Base-by-base conservation (phyloP, 2,329 filamentous ascomycete genomes). In the Aureobasidium sp. region DNA sequence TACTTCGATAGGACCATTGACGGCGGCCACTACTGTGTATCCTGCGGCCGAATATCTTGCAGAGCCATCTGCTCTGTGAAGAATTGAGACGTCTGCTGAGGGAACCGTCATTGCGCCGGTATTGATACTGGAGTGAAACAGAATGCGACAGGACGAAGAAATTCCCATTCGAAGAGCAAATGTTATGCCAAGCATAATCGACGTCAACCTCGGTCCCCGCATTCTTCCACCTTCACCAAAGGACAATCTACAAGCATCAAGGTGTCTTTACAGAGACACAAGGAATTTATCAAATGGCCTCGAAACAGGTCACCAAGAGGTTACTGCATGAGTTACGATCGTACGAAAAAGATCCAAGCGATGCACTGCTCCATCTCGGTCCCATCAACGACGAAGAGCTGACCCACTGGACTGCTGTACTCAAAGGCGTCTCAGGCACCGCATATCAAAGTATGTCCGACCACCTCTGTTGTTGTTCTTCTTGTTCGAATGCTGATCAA, bases 1-100 rank as follows among this genome's bases (percentile, higher is more conserved):
- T 17, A 93, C 90, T 78, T 99, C 94, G 67, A 97, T 85, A 17
- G 94, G 94, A 0, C 93, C 94, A 75, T 96, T 97, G 67, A 96
- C 91, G 15, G 90, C 87, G 62, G 88, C 89, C 60, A 95, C 84
- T 66, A 97, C 83, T 48, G 87, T 87, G 75, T 91, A 96, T 53
- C 91, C 89, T 62, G 84, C 81, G 68, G 87, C 82, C 2, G 88
- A 85, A 73, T 90, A 91, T 10, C 85, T 87, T 12, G 89, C 89
- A 52, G 91, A 95, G 65, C 90, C 90, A 72, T 95, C 90, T 29
- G 89, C 83, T 65, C 87, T 87, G 64, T 84, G 80, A 2, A 95
- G 80, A 63, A 76, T 73, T 41, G 62, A 64, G 12, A 66, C 26
- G 13, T 48, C 51, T 50, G 64, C 62, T 29, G 47, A 34, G 10